Evolutionary conservation across 768 basidiomycete genomes (phyloP), one percentile per base, ranked within the genome.

Genomic region (Tulasnella sp.): DNA sequence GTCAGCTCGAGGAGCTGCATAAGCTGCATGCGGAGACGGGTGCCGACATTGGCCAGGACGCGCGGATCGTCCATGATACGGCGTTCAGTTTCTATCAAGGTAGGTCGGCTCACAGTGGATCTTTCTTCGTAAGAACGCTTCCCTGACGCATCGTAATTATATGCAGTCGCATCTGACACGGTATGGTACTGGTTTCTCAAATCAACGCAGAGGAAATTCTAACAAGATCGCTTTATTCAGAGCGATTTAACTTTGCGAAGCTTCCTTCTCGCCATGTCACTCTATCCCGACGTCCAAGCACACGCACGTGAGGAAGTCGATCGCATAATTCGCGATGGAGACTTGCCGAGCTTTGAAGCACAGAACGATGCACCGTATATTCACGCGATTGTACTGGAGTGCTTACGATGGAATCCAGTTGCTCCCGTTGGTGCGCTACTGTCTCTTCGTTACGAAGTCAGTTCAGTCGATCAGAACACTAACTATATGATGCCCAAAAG

Each of bases 341-440:
- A 78, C 34, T 70, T 78, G 42, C 81, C 81, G 4, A 72, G 74
- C 1, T 75, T 79, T 12, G 78, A 78, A 6, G 81, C 81, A 68
- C 76, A 79, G 72, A 75, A 77, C 22, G 75, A 77, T 59, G 76
- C 82, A 34, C 82, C 82, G 19, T 83, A 81, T 68, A 76, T 81
- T 52, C 78, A 78, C 41, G 81, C 77, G 1, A 35, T 81, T 7
- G 75, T 76, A 42, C 75, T 78, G 9, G 82, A 82, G 72, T 77
- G 73, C 8, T 36, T 78, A 32, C 75, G 81, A 64, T 82, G 80
- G 80, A 75, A 75, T 29, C 77, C 80, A 4, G 76, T 75, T 29
- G 41, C 75, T 11, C 88, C 88, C 16, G 76, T 89, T 16, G 84
- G 88, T 75, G 74, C 86, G 73, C 40, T 44, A 76, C 19, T 37